These are phyloP conservation scores for Vaccinium myrtillus DNA, from an alignment of 148 eudicot genomes.

Conservation along the genomic window DNA sequence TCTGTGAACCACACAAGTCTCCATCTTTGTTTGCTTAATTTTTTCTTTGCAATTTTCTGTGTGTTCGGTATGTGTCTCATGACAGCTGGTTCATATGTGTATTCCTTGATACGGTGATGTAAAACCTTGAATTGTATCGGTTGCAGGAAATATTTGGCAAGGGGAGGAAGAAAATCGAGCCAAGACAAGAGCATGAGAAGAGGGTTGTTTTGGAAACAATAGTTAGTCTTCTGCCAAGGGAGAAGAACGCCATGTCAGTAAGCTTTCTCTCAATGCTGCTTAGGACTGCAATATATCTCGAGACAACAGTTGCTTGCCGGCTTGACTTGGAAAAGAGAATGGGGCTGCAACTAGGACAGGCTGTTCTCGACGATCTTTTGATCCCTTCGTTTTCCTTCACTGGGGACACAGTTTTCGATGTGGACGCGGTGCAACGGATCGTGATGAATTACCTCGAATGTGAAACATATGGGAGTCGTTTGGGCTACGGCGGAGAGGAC, in stretches of 20 bases:
- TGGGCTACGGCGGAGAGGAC: slow-evolving; percentile 29
- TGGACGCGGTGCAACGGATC: slow-evolving; percentile 77
- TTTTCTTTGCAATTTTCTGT: not conserved
- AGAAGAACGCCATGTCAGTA: slow-evolving; percentile 66
- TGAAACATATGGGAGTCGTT: slow-evolving; percentile 39
- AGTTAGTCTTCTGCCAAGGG: slow-evolving; percentile 84
- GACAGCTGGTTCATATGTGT: not conserved
- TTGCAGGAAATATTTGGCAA: slow-evolving; percentile 71
- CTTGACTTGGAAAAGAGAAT: slow-evolving; percentile 89
- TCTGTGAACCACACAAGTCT: not conserved
- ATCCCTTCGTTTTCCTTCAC: slow-evolving; percentile 79
- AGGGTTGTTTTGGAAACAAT: slow-evolving; percentile 82
- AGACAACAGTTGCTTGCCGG: slow-evolving; percentile 87
- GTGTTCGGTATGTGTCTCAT: not conserved
- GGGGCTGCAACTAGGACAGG: slow-evolving; percentile 76
- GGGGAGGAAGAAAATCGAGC: slow-evolving; percentile 75
- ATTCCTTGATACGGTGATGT: not conserved
- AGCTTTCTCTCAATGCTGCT: slow-evolving; percentile 93
- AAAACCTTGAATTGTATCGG: not conserved
- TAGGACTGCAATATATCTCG: slow-evolving; percentile 70
- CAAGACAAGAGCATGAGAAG: slow-evolving; percentile 79
- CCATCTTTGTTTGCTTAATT: not conserved
- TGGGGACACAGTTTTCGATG: slow-evolving; percentile 81
- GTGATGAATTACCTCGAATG: slow-evolving; percentile 60
- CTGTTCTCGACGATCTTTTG: slow-evolving; percentile 78